Evolutionary conservation across 495 filamentous ascomycete genomes (phyloP).

Genomic region (Penicillium antarcticum): DNA sequence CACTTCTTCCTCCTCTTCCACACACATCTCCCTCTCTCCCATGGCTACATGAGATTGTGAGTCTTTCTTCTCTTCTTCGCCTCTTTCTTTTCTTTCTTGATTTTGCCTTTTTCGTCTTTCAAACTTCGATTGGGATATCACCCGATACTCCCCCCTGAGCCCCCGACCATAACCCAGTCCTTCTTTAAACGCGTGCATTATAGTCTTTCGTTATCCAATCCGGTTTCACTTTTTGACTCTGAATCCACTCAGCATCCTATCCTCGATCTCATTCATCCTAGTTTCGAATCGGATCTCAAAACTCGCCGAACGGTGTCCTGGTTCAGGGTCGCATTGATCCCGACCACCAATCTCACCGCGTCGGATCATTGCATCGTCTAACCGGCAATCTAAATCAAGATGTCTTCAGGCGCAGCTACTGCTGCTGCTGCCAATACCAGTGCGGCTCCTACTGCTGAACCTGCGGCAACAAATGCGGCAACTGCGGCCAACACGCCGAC

Average conservation of each 20-base stretch:
- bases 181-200: constrained; percentile 8
- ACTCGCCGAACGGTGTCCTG: constrained; percentile 1
- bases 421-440: background rate
- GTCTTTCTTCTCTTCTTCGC: constrained; percentile 4
- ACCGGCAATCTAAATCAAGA: background rate
- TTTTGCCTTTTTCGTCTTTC: background rate
- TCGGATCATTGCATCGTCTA: background rate
- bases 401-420: background rate
- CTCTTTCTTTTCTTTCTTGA: constrained; percentile 4
- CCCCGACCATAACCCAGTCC: constrained; percentile 1
- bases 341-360: background rate
- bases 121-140: constrained; percentile 1
- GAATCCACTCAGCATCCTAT: background rate
- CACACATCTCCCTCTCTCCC: constrained; percentile 56
- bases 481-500: background rate
- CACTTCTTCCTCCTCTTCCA: constrained; percentile 81
- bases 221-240: background rate
- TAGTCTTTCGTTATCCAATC: constrained; percentile 17
- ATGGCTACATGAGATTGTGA: constrained; percentile 51
- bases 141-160: constrained; percentile 4
- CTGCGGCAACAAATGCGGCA: background rate
- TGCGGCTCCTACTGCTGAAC: background rate
- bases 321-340: constrained; percentile 1
- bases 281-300: background rate
- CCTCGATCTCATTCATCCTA: background rate